A percentile compares a stretch with the other conserved stretches of the same genome.
phyloP scores from a whole-genome alignment of 2,329 filamentous ascomycete genomes.

The Diaporthe australafricana region DNA sequence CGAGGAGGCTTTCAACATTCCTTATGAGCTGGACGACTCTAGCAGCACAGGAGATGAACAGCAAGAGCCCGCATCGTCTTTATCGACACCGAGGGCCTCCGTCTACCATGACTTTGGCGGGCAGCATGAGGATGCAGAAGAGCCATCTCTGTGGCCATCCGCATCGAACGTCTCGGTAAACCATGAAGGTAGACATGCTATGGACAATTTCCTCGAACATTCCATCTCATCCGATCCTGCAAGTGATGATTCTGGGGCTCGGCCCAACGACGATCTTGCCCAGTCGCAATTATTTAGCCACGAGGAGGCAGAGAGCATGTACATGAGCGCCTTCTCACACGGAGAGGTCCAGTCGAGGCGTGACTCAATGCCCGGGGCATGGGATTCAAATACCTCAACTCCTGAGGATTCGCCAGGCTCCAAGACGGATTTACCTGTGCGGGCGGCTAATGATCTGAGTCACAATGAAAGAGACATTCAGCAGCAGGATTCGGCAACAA shows the following conservation, averaged over 20 bases:
- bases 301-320: slow-evolving; percentile 88
- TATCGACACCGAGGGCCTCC: slow-evolving; percentile 67
- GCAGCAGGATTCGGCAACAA: not conserved
- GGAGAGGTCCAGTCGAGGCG: slow-evolving; percentile 46
- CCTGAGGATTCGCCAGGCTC: slow-evolving; percentile 36
- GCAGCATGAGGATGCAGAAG: slow-evolving; percentile 40
- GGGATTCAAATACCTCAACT: slow-evolving; percentile 55
- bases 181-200: not conserved
- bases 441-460: not conserved
- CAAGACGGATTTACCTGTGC: not conserved
- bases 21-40: slow-evolving; percentile 60
- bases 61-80: slow-evolving; percentile 46
- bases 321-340: slow-evolving; percentile 78
- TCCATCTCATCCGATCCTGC: slow-evolving; percentile 42
- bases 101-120: slow-evolving; percentile 52
- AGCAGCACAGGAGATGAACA: slow-evolving; percentile 49
- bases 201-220: slow-evolving; percentile 6
- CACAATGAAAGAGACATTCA: not conserved
- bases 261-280: slow-evolving; percentile 62
- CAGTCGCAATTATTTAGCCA: slow-evolving; percentile 80
- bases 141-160: slow-evolving; percentile 46
- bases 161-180: not conserved
- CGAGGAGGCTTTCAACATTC: slow-evolving; percentile 67
- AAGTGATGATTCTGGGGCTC: slow-evolving; percentile 45
- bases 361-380: slow-evolving; percentile 62